Conservation (phyloP, 305 asterid species). For the Fraxinus platypoda region DNA sequence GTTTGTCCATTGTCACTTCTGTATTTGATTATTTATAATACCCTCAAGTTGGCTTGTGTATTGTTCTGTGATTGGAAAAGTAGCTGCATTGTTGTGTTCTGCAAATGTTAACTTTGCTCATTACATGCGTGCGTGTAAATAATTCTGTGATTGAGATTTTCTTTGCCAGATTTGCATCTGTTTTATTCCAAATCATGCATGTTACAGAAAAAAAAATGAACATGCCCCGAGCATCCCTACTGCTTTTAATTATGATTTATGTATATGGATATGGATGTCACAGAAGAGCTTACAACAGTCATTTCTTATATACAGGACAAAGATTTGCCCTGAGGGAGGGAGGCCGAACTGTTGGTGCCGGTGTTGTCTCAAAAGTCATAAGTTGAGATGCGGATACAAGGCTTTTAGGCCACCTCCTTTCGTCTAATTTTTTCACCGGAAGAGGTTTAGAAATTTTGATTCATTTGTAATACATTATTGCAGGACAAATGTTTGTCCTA, state of each 20-base stretch:
- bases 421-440: not conserved
- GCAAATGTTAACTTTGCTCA: not conserved
- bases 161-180: no score
- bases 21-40: not conserved
- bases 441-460: not conserved
- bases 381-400: constrained; percentile 36
- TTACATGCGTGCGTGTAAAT: not conserved
- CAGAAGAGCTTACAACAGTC: not conserved
- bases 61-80: not conserved
- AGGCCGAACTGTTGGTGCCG: constrained; percentile 97
- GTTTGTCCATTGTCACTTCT: not conserved
- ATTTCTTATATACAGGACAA: constrained; percentile 63
- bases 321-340: constrained; percentile 98
- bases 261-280: not conserved
- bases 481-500: not conserved
- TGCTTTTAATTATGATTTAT: constrained; percentile 6
- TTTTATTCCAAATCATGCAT: no score
- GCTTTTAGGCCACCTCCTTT: not conserved
- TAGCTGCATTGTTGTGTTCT: not conserved
- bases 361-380: constrained; percentile 85
- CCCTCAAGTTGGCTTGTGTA: not conserved
- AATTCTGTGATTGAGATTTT: no score
- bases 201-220: not conserved
- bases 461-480: not conserved
- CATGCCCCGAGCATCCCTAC: not conserved